phyloP scores from a whole-genome alignment of 148 eudicot species.

The Vaccinium myrtillus region DNA sequence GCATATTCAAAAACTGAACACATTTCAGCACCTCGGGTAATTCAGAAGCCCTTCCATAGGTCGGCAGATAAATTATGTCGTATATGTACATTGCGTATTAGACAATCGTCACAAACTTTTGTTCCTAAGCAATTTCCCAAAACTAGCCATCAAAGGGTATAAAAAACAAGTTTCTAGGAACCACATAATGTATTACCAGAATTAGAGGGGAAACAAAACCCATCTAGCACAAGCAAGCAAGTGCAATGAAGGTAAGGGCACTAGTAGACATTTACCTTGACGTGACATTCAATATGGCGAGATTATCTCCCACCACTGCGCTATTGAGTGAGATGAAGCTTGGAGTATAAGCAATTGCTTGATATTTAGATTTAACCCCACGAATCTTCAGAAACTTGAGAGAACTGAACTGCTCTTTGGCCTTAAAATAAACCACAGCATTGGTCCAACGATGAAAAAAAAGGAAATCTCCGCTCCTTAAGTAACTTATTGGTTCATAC shows the following conservation, averaged over 20 bases:
- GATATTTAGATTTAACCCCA: neutral
- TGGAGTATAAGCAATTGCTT: slow-evolving; percentile 15
- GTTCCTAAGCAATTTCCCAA: no score
- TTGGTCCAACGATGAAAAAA: neutral
- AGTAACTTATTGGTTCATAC: slow-evolving; percentile 17
- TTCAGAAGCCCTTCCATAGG: neutral
- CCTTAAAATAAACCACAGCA: slow-evolving; percentile 17
- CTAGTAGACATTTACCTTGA: slow-evolving; percentile 13
- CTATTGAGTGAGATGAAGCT: slow-evolving; percentile 24
- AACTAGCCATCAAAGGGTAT: no score
- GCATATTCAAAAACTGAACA: neutral
- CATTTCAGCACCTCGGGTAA: neutral
- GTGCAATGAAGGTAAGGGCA: neutral
- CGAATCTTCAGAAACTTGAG: slow-evolving; percentile 2
- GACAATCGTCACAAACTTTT: no score
- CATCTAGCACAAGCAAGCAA: no score
- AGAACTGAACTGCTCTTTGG: neutral
- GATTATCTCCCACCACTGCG: slow-evolving; percentile 7
- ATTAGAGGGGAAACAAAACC: neutral
- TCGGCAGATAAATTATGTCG: neutral
- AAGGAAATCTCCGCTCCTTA: slow-evolving; percentile 17
- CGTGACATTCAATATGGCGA: neutral
- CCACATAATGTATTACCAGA: no score
- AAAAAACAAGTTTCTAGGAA: no score
- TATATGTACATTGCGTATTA: no score